Base-by-base conservation (phyloP, 2,329 filamentous ascomycete species). In the Daldinia sp. region DNA sequence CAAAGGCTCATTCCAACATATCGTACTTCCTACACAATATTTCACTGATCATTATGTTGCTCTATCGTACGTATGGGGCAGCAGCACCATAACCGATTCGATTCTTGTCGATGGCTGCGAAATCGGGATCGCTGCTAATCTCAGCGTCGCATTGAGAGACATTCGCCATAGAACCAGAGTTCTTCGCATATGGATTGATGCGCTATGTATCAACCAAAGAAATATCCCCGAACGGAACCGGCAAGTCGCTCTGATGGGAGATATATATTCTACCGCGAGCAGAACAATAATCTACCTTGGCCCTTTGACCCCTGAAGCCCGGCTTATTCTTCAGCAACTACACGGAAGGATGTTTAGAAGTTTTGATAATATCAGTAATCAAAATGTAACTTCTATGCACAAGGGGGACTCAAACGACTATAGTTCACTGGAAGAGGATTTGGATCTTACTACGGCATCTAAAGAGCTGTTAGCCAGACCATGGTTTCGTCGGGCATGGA, bases 401-500 rank as follows among this genome's bases (percentile, higher is more conserved):
- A 11, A 32, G 11, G 8, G 11, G 3, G 9, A 17, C 13, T 15
- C 15, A 15, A 19, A 19, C 11, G 17, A 11, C n/a, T 3, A 15
- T 3, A 21, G 8, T 13, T 9, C 41, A 6, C 29, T 8, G 10
- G 41, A 23, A 30, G 13, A 27, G 5, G 32, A 3, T 13, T 9
- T 11, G 3, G 45, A 50, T 39, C 9, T 21, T 6, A 21, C 50
- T 25, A 34, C 49, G 8, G 34, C 10, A 9, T 6, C 35, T 1
- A n/a, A 35, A 7, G n/a, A 53, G 34, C 23, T 62, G 8, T 3
- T 65, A 13, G 9, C 11, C 2, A 51, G 41, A 10, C 50, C 63
- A 17, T 65, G 63, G 63, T 65, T 65, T 19, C 49, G 41, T 34
- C 63, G 63, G 9, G 56, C 48, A 13, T 65, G 63, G 63, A 57